A percentile compares a stretch with the other conserved stretches of the same genome.
Evolutionary conservation across 2,329 filamentous ascomycete species (phyloP).

Genomic region (Xylariales sp.): DNA sequence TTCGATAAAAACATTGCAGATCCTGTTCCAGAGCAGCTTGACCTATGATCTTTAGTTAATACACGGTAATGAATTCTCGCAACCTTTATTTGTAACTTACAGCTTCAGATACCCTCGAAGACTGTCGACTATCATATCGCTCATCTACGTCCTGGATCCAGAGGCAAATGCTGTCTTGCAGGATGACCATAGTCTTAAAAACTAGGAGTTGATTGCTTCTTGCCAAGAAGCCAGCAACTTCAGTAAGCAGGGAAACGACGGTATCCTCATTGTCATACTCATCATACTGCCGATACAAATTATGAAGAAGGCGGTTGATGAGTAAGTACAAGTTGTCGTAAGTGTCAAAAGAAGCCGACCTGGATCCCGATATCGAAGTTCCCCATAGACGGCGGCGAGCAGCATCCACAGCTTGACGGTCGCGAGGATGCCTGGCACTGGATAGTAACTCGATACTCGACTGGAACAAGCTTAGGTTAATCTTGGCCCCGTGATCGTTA

Average conservation of each 20-base stretch:
- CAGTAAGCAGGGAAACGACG: constrained; percentile 45
- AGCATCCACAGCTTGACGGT: constrained; percentile 59
- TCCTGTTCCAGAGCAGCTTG: constrained; percentile 43
- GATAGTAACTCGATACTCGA: constrained; percentile 40
- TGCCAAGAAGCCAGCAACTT: constrained; percentile 47
- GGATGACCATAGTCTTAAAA: constrained; percentile 48
- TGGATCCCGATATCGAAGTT: constrained; percentile 35
- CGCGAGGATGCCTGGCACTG: constrained; percentile 50
- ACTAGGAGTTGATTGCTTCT: constrained; percentile 46
- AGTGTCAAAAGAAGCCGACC: constrained; percentile 49
- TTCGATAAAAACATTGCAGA: constrained; percentile 36
- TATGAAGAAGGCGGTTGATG: constrained; percentile 45
- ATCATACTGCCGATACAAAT: constrained; percentile 46
- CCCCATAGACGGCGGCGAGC: constrained; percentile 65
- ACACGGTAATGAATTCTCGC: constrained; percentile 6
- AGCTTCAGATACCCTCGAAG: constrained; percentile 34
- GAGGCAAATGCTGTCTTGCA: constrained; percentile 56
- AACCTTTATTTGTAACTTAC: constrained; percentile 33
- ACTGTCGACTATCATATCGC: constrained; percentile 36
- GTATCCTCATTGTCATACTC: constrained; percentile 31
- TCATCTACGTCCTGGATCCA: constrained; percentile 60
- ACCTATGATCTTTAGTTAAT: constrained; percentile 37
- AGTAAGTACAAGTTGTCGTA: constrained; percentile 64
- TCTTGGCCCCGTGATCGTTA: constrained; percentile 13
- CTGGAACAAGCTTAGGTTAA: constrained; percentile 25